These are phyloP conservation scores for Sordariomycetes sp. DNA, from an alignment of 2,329 filamentous ascomycete species.

Conservation along the genomic window DNA sequence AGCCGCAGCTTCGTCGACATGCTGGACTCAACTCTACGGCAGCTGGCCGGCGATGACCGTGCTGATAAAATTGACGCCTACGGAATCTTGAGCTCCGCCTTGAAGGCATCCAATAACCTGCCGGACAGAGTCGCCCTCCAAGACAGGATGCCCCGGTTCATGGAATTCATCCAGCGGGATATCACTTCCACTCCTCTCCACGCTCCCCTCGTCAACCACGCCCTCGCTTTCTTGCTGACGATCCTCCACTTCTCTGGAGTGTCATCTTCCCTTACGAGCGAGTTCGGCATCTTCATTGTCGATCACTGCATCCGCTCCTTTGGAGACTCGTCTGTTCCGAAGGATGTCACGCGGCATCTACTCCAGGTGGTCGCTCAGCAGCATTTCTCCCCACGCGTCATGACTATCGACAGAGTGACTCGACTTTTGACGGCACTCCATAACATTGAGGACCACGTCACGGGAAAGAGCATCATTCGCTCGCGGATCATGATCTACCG, in stretches of 20 bases:
- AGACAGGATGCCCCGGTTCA: conserved; percentile 63
- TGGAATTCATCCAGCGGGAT: conserved; percentile 76
- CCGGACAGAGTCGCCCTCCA: conserved; percentile 62
- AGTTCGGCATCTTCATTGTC: conserved; percentile 68
- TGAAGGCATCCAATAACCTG: conserved; percentile 72
- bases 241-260: conserved; percentile 66
- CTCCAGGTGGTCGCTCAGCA: conserved; percentile 73
- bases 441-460: conserved; percentile 58
- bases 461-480: conserved; percentile 68
- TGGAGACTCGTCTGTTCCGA: conserved; percentile 54
- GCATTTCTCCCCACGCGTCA: conserved; percentile 60
- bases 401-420: conserved; percentile 58
- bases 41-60: conserved; percentile 62
- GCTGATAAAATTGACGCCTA: conserved; percentile 76
- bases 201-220: conserved; percentile 60
- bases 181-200: conserved; percentile 48
- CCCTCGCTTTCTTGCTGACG: conserved; percentile 62
- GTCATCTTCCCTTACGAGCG: conserved; percentile 55
- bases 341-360: conserved; percentile 65
- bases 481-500: conserved; percentile 70
- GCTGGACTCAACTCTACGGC: conserved; percentile 72
- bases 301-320: conserved; percentile 69
- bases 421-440: conserved; percentile 59
- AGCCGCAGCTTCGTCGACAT: conserved; percentile 57
- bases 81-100: conserved; percentile 57